Conservation (phyloP, 805 yeast genomes). For the Candida stauntonica region DNA sequence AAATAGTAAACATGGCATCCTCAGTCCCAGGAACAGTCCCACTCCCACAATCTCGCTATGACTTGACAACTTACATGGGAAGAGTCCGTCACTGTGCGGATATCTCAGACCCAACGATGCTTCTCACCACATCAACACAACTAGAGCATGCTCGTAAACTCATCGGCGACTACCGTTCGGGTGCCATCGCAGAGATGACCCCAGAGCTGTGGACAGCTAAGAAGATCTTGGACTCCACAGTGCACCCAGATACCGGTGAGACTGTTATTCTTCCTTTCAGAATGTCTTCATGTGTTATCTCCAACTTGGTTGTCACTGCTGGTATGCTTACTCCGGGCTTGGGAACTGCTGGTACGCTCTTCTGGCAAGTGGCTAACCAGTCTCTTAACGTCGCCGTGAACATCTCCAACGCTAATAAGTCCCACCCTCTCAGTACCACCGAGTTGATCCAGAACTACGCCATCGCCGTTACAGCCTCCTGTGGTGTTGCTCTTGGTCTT, state of each 20-base stretch:
- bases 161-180: slow-evolving; percentile 70
- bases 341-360: slow-evolving; percentile 84
- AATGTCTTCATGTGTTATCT: slow-evolving; percentile 93
- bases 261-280: slow-evolving; percentile 90
- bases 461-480: slow-evolving; percentile 89
- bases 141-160: slow-evolving; percentile 59
- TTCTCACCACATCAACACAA: slow-evolving; percentile 63
- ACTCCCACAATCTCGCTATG: slow-evolving; percentile 77
- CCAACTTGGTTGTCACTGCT: slow-evolving; percentile 90
- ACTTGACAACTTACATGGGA: slow-evolving; percentile 83
- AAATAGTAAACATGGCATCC: slow-evolving; percentile 66
- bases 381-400: slow-evolving; percentile 95
- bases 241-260: slow-evolving; percentile 96
- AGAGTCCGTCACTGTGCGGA: slow-evolving; percentile 93
- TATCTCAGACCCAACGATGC: slow-evolving; percentile 87
- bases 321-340: slow-evolving; percentile 97
- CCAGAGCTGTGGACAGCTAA: slow-evolving; percentile 89
- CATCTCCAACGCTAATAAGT: slow-evolving; percentile 93
- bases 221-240: slow-evolving; percentile 80
- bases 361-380: slow-evolving; percentile 98
- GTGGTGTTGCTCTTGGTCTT: slow-evolving; percentile 92
- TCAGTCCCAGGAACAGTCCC: slow-evolving; percentile 78
- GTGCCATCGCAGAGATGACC: slow-evolving; percentile 57
- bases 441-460: slow-evolving; percentile 78
- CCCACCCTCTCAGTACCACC: slow-evolving; percentile 77